Evolutionary conservation across 306 rosid species (phyloP).

Genomic region (Rosa persica): DNA sequence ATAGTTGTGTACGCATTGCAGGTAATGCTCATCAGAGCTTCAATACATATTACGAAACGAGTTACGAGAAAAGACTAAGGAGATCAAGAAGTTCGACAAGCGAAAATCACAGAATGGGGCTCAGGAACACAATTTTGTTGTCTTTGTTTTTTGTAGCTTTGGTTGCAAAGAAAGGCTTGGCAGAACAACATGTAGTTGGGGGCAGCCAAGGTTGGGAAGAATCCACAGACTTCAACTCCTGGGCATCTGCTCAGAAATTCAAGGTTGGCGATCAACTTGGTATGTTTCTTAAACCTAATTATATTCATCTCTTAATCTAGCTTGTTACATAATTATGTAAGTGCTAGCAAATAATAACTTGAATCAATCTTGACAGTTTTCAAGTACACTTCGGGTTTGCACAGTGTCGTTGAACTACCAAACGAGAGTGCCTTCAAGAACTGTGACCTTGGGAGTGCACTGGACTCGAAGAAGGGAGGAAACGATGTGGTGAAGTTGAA

Average conservation of each 20-base stretch:
- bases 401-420: constrained; percentile 59
- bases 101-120: constrained; percentile 46
- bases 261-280: constrained; percentile 88
- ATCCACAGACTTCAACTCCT: constrained; percentile 68
- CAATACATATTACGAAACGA: constrained; percentile 4
- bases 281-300: constrained; percentile 22
- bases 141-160: constrained; percentile 37
- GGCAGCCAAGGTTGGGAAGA: constrained; percentile 91
- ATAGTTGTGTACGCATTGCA: not conserved
- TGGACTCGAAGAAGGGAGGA: constrained; percentile 58
- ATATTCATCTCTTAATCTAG: not conserved
- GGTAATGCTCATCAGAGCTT: constrained; percentile 8
- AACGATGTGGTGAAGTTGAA: constrained; percentile 50
- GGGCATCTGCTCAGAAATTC: constrained; percentile 70
- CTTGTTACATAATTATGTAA: not conserved
- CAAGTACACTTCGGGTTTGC: constrained; percentile 73
- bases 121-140: constrained; percentile 44
- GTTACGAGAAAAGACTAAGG: not conserved
- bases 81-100: not conserved
- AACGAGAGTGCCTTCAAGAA: constrained; percentile 64
- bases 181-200: constrained; percentile 68
- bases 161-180: constrained; percentile 31
- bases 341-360: not conserved
- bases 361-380: constrained; percentile 47
- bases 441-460: constrained; percentile 54